Evolutionary conservation across 1,284 basidiomycete genomes (phyloP), one percentile per base, ranked within the genome.

Genomic region (Neonothopanus nambi): DNA sequence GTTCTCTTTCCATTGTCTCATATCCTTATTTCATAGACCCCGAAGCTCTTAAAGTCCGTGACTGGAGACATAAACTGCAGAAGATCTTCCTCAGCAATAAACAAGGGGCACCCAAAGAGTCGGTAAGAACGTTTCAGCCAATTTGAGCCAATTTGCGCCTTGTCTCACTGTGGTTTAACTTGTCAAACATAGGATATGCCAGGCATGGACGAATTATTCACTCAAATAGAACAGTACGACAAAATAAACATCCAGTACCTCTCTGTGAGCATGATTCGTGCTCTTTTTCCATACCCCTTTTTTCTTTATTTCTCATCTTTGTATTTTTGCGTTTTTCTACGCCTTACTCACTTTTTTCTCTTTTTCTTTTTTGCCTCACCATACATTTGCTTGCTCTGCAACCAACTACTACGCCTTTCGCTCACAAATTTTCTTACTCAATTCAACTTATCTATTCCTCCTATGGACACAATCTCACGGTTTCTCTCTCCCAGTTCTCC

Each of bases 21-120:
- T n/a, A 4, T 26, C 21, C 12, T 37, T 35, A n/a, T 13, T 38
- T 36, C 21, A 71, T 68, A 45, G 89, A 94, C 69, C 84, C 84
- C 1, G 90, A 93, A 63, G 89, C 89, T 24, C 58, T 76, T 51
- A 86, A 84, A 64, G 90, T 93, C 64, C 85, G 87, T 61, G 88
- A 90, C 52, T 95, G 93, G 93, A 80, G 93, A 62, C 92, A 95
- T 70, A 89, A 85, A 70, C 83, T 96, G 5, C 94, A 97, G 71
- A 90, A 93, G 63, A 87, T 85, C 0, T 96, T 97, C 78, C 75
- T 97, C 51, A 79, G 77, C 61, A 86, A 71, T 60, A 71, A 79
- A 60, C 86, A 77, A 70, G 65, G 64, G 8, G 54, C 68, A 3
- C 81, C 84, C 1, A 85, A 81, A 63, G 73, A 78, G 12, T 80